Base-by-base conservation (phyloP, 1,284 basidiomycete species). In the Trametes pubescens region DNA sequence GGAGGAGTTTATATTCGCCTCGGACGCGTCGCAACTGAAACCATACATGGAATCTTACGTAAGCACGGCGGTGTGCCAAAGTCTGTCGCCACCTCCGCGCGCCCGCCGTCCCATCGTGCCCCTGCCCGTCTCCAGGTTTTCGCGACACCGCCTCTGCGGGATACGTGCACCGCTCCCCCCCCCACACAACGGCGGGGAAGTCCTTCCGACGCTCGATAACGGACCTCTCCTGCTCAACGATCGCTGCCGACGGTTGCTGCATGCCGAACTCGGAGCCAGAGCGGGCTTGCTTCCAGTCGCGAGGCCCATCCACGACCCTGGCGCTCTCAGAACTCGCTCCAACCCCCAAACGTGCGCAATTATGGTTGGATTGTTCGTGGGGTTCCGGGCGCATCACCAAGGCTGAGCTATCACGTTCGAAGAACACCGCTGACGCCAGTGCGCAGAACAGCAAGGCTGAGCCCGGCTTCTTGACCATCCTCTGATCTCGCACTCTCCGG, bases 21-120 rank as follows among this genome's bases (percentile, higher is more conserved):
- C 55, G 61, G 64, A 68, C 67, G 64, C 67, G 67, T 66, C 62
- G 67, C 67, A 58, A 56, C 37, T 64, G 59, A 57, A 14, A 29
- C 65, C 65, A 49, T 57, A 68, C 40, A 53, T 44, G 60, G 62
- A 34, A 26, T 44, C 37, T 68, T 64, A 68, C 44, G 48, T 66
- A 59, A 68, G 37, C 34, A 46, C 56, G 54, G 65, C 62, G 61
- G 61, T 61, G 65, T 53, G 60, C 59, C 37, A 55, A 55, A 61
- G 13, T 4, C 37, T 44, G 22, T 43, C 34, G 46, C 44, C 46
- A 29, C 22, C 29, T 32, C 29, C 29, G 29, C 29, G 29, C 47
- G 22, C 35, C n/a, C 37, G 16, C 24, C 48, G 37, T 49, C 38
- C 38, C 57, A 38, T 47, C 26, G 22, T 29, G 34, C 46, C 57